These are phyloP conservation scores for Tulasnella sp. DNA, from an alignment of 768 basidiomycete genomes.

Conservation along the genomic window DNA sequence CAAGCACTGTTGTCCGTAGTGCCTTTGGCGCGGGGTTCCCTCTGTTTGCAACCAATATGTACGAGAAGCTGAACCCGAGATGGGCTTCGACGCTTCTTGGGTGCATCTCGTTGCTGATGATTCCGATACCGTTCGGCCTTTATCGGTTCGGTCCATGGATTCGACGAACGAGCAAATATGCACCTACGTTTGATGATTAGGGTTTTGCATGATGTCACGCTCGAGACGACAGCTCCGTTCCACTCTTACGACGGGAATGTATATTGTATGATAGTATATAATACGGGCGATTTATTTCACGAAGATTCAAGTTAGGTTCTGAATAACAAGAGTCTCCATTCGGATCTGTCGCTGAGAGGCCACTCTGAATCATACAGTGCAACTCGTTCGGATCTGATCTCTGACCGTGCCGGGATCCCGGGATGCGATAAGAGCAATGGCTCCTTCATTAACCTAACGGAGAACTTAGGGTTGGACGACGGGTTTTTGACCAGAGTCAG, in stretches of 20 bases:
- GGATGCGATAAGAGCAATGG: not conserved
- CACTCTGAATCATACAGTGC: too few relatives aligned
- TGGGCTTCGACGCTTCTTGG: constrained; percentile 33
- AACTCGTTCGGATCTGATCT: not conserved
- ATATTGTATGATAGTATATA: too few relatives aligned
- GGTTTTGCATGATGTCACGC: not conserved
- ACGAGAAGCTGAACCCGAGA: too few relatives aligned
- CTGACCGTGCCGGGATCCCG: not conserved
- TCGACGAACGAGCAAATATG: not conserved
- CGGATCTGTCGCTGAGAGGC: not conserved
- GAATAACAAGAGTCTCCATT: too few relatives aligned
- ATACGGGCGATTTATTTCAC: too few relatives aligned
- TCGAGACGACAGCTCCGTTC: not conserved
- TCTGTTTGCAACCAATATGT: not conserved
- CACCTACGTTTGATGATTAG: not conserved
- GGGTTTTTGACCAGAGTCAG: too few relatives aligned
- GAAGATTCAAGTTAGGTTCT: too few relatives aligned
- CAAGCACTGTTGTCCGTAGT: too few relatives aligned
- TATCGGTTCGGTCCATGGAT: not conserved
- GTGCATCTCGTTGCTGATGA: constrained; percentile 37
- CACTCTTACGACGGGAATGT: too few relatives aligned
- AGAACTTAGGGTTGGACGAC: too few relatives aligned
- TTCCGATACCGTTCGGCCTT: constrained; percentile 35
- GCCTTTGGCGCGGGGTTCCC: too few relatives aligned
- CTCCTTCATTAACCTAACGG: not conserved